Evolutionary conservation across 768 basidiomycete genomes (phyloP), one percentile per base, ranked within the genome.

Genomic region (Calocera cornea): DNA sequence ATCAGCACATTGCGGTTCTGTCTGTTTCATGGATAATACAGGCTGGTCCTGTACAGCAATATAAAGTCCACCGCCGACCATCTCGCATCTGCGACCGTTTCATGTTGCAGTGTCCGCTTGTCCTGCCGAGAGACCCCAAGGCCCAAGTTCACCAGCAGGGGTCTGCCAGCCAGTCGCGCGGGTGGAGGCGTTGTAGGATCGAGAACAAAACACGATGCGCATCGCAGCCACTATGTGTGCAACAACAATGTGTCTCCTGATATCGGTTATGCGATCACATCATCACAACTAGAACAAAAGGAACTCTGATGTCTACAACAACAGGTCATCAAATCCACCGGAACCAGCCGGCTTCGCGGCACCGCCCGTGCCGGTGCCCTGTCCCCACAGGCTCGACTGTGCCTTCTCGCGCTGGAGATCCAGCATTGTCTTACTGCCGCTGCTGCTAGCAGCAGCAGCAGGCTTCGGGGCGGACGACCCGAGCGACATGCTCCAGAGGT

Each of bases 361-460:
- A 47, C 8, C 24, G 44, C 44, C 44, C 16, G 44, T 19, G 44
- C 44, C 44, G 19, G 44, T 3, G 44, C 19, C 19, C 44, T 47
- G 44, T 7, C 88, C 90, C 94, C 94, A 97, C 36, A 97, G 83
- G 11, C 84, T 84, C 24, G 87, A 86, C 74, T 83, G 83, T 1
- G 86, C 83, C 79, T 94, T 93, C 79, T 95, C 93, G 78, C 85
- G 87, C 78, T 92, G 89, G 70, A 97, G 75, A 73, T 92, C 93
- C 76, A 89, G 89, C 73, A 95, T 95, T 49, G 87, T 89, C 81
- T 93, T 92, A 41, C 80, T 80, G 16, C 69, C 71, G 34, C 60
- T 66, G 19, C 50, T 66, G 12, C 68, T 36, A 41, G 74, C 71
- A 1, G 73, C 68, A 34, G 73, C 38, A 14, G 76, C 74, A 1